Evolutionary conservation across 108 stramenopile species (phyloP).

Genomic region (Epipyxis sp.): DNA sequence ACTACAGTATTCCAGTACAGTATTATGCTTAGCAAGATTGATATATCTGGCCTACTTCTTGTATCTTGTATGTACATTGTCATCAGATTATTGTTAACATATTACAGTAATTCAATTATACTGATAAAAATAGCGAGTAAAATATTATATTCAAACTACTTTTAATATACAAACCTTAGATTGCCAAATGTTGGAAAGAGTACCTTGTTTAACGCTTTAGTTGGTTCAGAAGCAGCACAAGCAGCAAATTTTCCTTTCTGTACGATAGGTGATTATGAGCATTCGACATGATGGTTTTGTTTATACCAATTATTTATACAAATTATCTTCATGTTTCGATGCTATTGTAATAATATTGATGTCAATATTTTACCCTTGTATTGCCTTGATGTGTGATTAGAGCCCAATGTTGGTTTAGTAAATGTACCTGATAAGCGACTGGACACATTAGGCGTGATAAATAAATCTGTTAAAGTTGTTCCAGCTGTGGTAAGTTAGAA

Average conservation of each 20-base stretch:
- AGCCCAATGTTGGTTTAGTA: conserved; percentile 92
- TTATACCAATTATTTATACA: no score
- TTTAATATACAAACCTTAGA: no score
- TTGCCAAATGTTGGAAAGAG: conserved; percentile 95
- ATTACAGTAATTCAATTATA: no score
- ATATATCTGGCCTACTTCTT: no score
- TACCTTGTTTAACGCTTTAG: conserved; percentile 93
- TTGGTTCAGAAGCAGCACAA: conserved; percentile 57
- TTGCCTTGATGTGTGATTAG: conserved; percentile 40
- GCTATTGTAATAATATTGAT: background rate
- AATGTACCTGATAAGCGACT: conserved; percentile 83
- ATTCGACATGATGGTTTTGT: no score
- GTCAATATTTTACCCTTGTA: background rate
- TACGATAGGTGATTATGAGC: conserved; percentile 70
- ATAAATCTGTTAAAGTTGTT: conserved; percentile 66
- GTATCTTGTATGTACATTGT: no score
- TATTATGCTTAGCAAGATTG: no score
- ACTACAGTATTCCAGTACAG: no score
- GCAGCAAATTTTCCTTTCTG: conserved; percentile 77
- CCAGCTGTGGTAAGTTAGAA: conserved; percentile 65
- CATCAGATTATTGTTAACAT: no score
- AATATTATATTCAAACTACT: no score
- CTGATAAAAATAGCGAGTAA: no score
- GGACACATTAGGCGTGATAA: conserved; percentile 65
- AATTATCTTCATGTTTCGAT: no score